Conservation (phyloP, 192 early-diverging fungal species). For the Backusella mclennaniae region DNA sequence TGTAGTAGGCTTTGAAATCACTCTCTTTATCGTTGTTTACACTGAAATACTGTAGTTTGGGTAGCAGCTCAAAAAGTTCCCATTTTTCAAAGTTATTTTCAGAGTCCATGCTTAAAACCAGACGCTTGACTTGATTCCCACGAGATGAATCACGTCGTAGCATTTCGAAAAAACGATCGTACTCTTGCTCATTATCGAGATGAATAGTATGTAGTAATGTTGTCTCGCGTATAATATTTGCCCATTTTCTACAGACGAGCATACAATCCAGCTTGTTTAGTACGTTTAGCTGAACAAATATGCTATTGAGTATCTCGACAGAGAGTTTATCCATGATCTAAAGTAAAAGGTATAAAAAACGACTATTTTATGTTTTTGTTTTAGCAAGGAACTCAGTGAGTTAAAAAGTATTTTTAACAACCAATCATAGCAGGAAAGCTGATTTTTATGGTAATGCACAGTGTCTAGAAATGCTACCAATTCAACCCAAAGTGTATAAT, state of each 20-base stretch:
- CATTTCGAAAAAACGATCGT: not conserved
- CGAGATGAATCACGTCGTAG: not conserved
- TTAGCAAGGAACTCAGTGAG: not conserved
- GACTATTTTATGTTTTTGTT: not conserved
- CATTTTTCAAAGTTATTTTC: not conserved
- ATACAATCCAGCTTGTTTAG: not conserved
- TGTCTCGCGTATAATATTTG: not conserved
- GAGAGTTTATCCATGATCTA: not conserved
- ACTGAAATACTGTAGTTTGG: not conserved
- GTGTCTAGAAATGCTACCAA: too few relatives aligned
- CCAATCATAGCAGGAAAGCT: not conserved
- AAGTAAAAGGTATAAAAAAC: not conserved
- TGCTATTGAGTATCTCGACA: not conserved
- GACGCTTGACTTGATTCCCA: not conserved
- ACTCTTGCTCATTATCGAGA: not conserved
- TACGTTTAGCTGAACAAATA: not conserved
- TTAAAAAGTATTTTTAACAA: not conserved
- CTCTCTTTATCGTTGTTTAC: not conserved
- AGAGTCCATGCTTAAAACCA: not conserved
- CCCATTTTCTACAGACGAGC: not conserved
- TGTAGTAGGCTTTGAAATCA: not conserved
- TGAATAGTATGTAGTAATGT: not conserved
- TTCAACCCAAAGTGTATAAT: too few relatives aligned
- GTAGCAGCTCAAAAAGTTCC: not conserved
- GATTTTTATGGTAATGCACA: not conserved